Percentiles rank a stretch among this genome's conserved stretches.
Conservation (phyloP, 1,139 yeast genomes). For the Yamadazyma triangularis region DNA sequence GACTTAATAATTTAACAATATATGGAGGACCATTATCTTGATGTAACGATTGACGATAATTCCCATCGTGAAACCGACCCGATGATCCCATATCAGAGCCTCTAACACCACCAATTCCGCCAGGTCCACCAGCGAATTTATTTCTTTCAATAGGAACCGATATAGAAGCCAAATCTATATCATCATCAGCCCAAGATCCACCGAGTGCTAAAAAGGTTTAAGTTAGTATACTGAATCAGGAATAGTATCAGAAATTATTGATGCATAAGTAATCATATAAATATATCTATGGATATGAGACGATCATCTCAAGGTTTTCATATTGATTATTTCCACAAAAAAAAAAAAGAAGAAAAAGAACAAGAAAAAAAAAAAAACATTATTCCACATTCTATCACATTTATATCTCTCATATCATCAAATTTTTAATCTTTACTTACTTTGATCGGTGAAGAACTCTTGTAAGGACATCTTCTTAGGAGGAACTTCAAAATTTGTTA, state of each 20-base stretch:
- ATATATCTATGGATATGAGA: too few species aligned
- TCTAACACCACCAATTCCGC: conserved; percentile 76
- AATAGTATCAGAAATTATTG: too few species aligned
- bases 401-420: too few species aligned
- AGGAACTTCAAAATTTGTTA: conserved; percentile 19
- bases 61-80: conserved; percentile 44
- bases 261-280: too few species aligned
- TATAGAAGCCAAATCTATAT: conserved; percentile 63
- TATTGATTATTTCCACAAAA: too few species aligned
- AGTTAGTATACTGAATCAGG: too few species aligned
- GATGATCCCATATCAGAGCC: conserved; percentile 65
- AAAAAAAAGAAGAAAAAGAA: too few species aligned
- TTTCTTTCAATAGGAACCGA: conserved; percentile 48
- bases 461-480: conserved; percentile 49
- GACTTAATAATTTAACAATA: conserved; percentile 49
- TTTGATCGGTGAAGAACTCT: conserved; percentile 49
- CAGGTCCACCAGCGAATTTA: conserved; percentile 28
- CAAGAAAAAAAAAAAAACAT: too few species aligned
- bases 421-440: conserved; percentile 31
- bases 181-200: conserved; percentile 78
- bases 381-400: too few species aligned
- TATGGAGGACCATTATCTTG: conserved; percentile 48
- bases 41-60: conserved; percentile 6
- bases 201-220: conserved; percentile 34
- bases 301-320: too few species aligned